A percentile compares a stretch with the other conserved stretches of the same genome.
phyloP scores from a whole-genome alignment of 140 eudicot genomes.

The Senecio squalidus region DNA sequence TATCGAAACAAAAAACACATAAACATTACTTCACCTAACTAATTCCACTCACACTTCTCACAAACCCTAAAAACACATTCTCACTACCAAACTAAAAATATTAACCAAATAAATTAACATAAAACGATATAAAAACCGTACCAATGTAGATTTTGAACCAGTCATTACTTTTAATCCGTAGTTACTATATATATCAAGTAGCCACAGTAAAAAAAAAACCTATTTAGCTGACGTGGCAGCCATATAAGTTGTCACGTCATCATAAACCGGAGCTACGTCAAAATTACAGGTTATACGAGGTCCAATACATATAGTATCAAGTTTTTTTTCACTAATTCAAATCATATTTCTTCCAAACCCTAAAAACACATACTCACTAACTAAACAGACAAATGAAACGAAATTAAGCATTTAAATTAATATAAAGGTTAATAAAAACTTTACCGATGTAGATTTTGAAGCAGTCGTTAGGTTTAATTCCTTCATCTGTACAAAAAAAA shows the following conservation, averaged over 20 bases:
- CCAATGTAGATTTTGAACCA: constrained; percentile 53
- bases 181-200: no score
- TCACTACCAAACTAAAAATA: neutral
- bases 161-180: neutral
- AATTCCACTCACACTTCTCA: neutral
- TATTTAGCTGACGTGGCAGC: no score
- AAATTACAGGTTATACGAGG: no score
- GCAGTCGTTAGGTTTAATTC: constrained; percentile 68
- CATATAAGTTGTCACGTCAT: no score
- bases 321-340: no score
- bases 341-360: neutral
- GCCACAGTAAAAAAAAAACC: neutral
- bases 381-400: no score
- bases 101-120: neutral
- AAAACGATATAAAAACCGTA: constrained; percentile 1
- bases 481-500: constrained; percentile 47
- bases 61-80: neutral
- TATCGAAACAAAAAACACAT: no score
- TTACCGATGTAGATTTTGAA: constrained; percentile 9
- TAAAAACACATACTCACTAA: no score
- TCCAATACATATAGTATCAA: no score
- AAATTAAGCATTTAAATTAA: neutral
- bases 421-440: neutral
- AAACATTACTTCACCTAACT: neutral
- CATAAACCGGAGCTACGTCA: no score